A percentile compares a stretch with the other conserved stretches of the same genome.
Conservation (phyloP, 805 yeast species). For the Wickerhamia fluorescens region DNA sequence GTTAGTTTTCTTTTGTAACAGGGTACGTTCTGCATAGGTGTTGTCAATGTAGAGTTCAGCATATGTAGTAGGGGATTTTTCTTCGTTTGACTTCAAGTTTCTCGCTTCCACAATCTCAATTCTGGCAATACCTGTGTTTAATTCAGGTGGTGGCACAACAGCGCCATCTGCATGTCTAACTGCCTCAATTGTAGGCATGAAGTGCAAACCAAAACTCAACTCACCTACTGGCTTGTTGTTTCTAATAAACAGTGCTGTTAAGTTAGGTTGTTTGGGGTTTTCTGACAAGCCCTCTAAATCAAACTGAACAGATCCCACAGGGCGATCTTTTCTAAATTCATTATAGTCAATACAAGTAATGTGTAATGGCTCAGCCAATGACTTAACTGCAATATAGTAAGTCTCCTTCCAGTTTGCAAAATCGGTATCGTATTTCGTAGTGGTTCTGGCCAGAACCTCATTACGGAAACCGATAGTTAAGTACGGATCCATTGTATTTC, state of each 20-base stretch:
- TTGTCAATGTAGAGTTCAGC: slow-evolving; percentile 68
- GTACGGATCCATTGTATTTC: slow-evolving; percentile 88
- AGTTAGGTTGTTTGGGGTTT: slow-evolving; percentile 41
- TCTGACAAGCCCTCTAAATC: slow-evolving; percentile 62
- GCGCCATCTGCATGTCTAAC: slow-evolving; percentile 72
- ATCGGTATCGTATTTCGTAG: slow-evolving; percentile 57
- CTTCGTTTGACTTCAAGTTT: slow-evolving; percentile 39
- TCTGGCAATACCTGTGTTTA: slow-evolving; percentile 86
- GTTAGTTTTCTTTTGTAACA: slow-evolving; percentile 51
- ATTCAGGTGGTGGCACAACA: slow-evolving; percentile 77
- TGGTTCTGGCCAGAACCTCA: slow-evolving; percentile 58
- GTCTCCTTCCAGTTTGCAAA: slow-evolving; percentile 84
- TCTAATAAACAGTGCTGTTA: slow-evolving; percentile 56
- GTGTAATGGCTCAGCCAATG: slow-evolving; percentile 76
- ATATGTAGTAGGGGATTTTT: slow-evolving; percentile 49
- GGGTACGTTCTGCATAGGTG: slow-evolving; percentile 51
- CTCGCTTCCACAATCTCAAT: slow-evolving; percentile 62
- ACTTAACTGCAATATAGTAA: slow-evolving; percentile 57
- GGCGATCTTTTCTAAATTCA: slow-evolving; percentile 71
- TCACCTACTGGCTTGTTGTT: slow-evolving; percentile 82
- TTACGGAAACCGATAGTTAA: slow-evolving; percentile 60
- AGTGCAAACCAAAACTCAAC: slow-evolving; percentile 61
- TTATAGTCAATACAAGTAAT: slow-evolving; percentile 72
- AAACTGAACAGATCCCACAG: slow-evolving; percentile 68
- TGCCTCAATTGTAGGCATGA: slow-evolving; percentile 66